phyloP scores from a whole-genome alignment of 495 filamentous ascomycete species.

The Xylaria venustula region DNA sequence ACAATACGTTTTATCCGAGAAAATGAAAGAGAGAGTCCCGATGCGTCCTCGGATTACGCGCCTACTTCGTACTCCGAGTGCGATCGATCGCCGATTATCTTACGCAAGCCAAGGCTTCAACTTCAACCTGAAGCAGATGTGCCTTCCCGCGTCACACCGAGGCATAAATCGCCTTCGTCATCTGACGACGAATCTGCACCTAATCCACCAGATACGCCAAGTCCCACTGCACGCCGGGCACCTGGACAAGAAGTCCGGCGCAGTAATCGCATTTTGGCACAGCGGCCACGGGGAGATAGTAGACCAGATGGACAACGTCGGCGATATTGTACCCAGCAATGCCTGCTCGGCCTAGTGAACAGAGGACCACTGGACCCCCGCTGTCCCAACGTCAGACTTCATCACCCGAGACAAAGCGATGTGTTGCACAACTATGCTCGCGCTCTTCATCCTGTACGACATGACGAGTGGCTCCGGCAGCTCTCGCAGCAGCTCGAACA shows the following conservation, averaged over 20 bases:
- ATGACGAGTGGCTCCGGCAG: slow-evolving; percentile 14
- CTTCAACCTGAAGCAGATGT: background rate
- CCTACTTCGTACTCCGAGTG: too few species aligned
- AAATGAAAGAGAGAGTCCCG: too few species aligned
- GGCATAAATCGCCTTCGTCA: background rate
- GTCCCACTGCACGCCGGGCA: background rate
- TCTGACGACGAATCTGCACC: background rate
- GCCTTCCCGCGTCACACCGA: background rate
- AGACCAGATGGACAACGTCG: background rate
- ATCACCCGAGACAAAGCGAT: slow-evolving; percentile 19
- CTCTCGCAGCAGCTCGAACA: slow-evolving; percentile 20
- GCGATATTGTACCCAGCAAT: slow-evolving; percentile 47
- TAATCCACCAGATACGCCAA: background rate
- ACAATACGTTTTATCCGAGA: too few species aligned
- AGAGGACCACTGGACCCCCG: slow-evolving; percentile 32
- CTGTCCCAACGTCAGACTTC: slow-evolving; percentile 43
- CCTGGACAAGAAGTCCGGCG: background rate
- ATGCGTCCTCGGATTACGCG: too few species aligned
- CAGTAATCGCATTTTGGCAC: background rate
- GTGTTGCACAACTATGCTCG: background rate
- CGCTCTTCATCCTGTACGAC: slow-evolving; percentile 13
- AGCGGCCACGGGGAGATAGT: background rate
- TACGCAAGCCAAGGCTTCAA: background rate
- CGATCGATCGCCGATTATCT: slow-evolving; percentile 6
- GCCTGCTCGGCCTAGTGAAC: slow-evolving; percentile 43